Percentiles rank a stretch among this genome's conserved stretches.
Evolutionary conservation across 257 asterid species (phyloP).

Genomic region (Solanum appendiculatum): DNA sequence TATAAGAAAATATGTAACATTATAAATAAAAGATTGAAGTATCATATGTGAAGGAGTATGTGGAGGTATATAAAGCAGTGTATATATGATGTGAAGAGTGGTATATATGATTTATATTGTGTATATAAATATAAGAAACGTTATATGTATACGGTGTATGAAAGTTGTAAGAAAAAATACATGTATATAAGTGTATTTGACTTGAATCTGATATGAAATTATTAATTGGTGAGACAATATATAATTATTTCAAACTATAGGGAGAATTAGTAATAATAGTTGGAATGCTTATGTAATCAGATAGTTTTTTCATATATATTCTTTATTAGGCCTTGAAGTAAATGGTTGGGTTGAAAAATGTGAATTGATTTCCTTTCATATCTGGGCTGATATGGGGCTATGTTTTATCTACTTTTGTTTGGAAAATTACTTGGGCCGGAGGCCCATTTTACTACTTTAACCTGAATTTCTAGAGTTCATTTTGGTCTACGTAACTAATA

Average conservation of each 20-base stretch:
- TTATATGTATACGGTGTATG: background rate
- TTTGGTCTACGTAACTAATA: too few relatives aligned
- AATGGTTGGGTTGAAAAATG: background rate
- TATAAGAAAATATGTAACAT: background rate
- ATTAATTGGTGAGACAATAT: too few relatives aligned
- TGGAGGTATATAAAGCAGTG: background rate
- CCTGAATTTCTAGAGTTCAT: background rate
- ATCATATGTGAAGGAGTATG: background rate
- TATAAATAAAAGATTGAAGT: background rate
- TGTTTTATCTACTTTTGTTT: background rate
- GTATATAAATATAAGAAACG: background rate
- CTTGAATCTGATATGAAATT: too few relatives aligned
- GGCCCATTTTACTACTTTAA: background rate
- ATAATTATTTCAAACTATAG: too few relatives aligned
- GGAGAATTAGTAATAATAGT: too few relatives aligned
- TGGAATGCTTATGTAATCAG: too few relatives aligned
- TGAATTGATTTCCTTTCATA: too few relatives aligned
- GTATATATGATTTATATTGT: background rate
- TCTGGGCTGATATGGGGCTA: background rate
- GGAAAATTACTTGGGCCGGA: background rate
- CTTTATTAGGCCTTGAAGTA: background rate
- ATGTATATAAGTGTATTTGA: too few relatives aligned
- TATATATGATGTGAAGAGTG: background rate
- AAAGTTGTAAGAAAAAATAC: too few relatives aligned
- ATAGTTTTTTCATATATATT: too few relatives aligned